Conservation (phyloP, 2,329 filamentous ascomycete genomes). For the Triangularia setosa region DNA sequence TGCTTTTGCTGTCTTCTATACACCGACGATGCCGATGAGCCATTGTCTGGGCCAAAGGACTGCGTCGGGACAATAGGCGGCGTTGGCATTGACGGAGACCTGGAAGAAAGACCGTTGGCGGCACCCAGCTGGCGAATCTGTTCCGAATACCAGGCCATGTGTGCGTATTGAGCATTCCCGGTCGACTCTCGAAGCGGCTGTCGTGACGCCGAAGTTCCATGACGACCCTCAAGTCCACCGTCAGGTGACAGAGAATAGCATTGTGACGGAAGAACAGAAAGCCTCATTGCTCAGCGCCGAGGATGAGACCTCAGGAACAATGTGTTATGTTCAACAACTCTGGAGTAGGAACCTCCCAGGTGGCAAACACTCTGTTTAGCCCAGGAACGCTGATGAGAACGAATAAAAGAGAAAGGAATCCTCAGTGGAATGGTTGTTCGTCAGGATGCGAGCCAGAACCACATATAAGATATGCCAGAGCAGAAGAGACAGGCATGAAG, state of each 20-base stretch:
- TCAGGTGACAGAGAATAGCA: constrained; percentile 47
- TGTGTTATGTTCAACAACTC: constrained; percentile 4
- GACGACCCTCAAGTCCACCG: constrained; percentile 43
- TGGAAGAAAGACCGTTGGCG: constrained; percentile 36
- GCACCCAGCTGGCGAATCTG: constrained; percentile 29
- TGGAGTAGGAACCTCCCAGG: constrained; percentile 3
- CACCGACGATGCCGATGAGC: constrained; percentile 22
- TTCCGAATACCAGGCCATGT: constrained; percentile 30
- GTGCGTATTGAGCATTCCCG: constrained; percentile 47
- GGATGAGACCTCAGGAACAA: constrained; percentile 17
- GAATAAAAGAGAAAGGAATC: constrained; percentile 19
- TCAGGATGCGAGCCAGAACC: constrained; percentile 26
- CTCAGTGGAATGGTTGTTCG: constrained; percentile 24
- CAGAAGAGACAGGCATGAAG: constrained; percentile 13
- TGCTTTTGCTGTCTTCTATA: constrained; percentile 30
- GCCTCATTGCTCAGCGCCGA: constrained; percentile 37
- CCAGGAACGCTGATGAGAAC: constrained; percentile 16
- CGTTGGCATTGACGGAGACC: constrained; percentile 39
- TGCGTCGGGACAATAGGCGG: constrained; percentile 49
- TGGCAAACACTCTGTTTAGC: constrained; percentile 9
- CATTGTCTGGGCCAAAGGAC: constrained; percentile 48
- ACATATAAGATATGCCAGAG: constrained; percentile 26
- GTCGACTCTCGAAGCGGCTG: constrained; percentile 51
- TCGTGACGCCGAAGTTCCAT: constrained; percentile 32
- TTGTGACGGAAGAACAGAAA: constrained; percentile 49